Base-by-base conservation (phyloP, 345 rosid genomes). In the Arabis alpina region DNA sequence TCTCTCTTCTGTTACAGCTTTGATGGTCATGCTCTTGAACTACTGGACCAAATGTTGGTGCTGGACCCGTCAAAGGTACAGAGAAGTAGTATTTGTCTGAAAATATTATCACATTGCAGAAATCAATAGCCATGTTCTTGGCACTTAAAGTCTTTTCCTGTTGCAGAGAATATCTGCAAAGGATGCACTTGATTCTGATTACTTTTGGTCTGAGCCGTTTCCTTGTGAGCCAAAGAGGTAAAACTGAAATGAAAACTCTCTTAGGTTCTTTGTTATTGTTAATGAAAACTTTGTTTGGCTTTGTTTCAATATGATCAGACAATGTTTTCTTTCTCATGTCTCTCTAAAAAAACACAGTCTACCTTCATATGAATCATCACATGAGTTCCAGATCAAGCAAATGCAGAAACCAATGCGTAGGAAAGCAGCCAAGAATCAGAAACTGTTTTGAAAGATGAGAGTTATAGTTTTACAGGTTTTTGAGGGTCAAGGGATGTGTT, bases 191-290 rank as follows among this genome's bases (percentile, higher is more conserved):
- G 98, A 91, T 76, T 96, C 97, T 0, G 97, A 93, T 81, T 93
- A 93, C 80, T 91, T 93, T 83, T 93, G 98, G 98, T 75, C 87
- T 49, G 98, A 88, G 42, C 92, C 97, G 1, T 80, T 88, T 34
- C 98, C 98, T 5, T 93, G 98, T 70, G 96, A 93, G 60, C 97
- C 98, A 23, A 93, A 87, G 77, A 91, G 93, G 98, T 90, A 36
- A 36, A 41, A 69, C 54, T 5, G 6, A 36, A 36, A 36, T 36
- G 39, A 36, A 36, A 45, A 51, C 30, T 10, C 53, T 48, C 34
- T 49, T 1, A 16, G 28, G 32, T 55, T 34, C 37, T 34, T 36
- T 36, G 39, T 36, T 32, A 32, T 5, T 36, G 55, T 41, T 32
- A 7, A 13, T 49, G 63, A 42, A 39, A 56, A 24, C 11, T 43